Percentiles rank a stretch among this genome's conserved stretches.
Conservation (phyloP, 495 filamentous ascomycete species). For the Delitschia confertaspora region DNA sequence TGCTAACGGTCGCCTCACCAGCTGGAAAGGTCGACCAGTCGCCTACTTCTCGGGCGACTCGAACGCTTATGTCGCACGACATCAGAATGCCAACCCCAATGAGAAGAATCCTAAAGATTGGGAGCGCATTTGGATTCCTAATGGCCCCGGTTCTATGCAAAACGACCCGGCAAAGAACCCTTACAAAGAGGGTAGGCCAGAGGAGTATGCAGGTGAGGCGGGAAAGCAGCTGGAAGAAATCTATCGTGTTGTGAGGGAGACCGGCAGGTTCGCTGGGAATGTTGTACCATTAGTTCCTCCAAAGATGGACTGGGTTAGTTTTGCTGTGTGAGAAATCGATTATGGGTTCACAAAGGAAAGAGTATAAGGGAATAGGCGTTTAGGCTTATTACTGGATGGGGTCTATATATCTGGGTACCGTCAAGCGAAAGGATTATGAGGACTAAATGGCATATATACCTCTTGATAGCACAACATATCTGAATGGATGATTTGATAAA, state of each 20-base stretch:
- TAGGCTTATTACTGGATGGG: no score
- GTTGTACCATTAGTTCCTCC: constrained; percentile 62
- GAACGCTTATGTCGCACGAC: constrained; percentile 47
- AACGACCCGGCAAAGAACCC: constrained; percentile 40
- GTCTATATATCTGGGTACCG: no score
- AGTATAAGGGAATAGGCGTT: no score
- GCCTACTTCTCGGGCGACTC: no score
- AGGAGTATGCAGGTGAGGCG: constrained; percentile 43
- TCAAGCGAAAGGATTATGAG: no score
- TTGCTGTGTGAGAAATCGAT: constrained; percentile 43
- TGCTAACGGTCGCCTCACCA: constrained; percentile 35
- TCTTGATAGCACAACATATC: no score
- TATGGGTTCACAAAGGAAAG: no score
- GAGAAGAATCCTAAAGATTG: constrained; percentile 38
- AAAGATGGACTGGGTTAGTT: constrained; percentile 61
- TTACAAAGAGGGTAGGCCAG: constrained; percentile 43
- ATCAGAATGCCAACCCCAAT: constrained; percentile 37
- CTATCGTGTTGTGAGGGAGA: constrained; percentile 51
- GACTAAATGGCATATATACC: no score
- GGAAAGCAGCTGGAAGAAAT: constrained; percentile 44
- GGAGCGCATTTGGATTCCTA: constrained; percentile 58
- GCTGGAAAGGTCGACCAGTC: constrained; percentile 50
- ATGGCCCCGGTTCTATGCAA: no score
- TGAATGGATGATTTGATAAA: no score
- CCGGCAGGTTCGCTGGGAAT: constrained; percentile 48